Evolutionary conservation across 495 filamentous ascomycete genomes (phyloP), one percentile per base, ranked within the genome.

Genomic region (Talaromyces ruber): DNA sequence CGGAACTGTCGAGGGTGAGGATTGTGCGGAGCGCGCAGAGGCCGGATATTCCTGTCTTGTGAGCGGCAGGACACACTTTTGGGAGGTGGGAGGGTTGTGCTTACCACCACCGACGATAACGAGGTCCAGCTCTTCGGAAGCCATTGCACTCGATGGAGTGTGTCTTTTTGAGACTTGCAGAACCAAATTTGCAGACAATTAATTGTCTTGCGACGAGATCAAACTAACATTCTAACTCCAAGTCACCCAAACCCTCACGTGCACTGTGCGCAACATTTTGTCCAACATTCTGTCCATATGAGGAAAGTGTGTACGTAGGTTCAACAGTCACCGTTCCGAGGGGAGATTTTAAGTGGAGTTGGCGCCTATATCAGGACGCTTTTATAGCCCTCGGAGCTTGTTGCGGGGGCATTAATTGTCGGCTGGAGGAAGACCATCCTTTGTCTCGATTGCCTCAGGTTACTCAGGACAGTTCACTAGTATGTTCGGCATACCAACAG

Each of bases 11-110:
- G 18, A 47, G 43, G 57, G 85, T 75, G 26, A 79, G 75, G 67
- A 84, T 87, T 30, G 84, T 88, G 64, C 82, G 82, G 34, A 87
- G 78, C 6, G 79, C 74, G 24, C 78, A 77, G n/a, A 89, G 79
- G 53, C 87, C 87, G 70, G 75, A 75, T 75, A 79, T 81, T 61
- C 86, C 85, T 81, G 61, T 55, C 22, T 37, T 52, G 34, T 3
- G 61, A 60, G 51, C 24, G 25, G 24, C 7, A 50, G 43, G 6
- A 7, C n/a, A 18, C 4, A 32, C 4, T 32, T 32, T 4, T n/a
- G 5, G 14, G 39, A 30, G 58, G 29, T 50, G 30, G 45, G 22
- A 16, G 12, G 4, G 22, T 18, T 57, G 3, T 39, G 2, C 67
- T 59, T 67, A 82, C 79, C 79, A 59, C 78, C 79, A 57, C 78